Evolutionary conservation across 2,329 filamentous ascomycete genomes (phyloP).

Genomic region (Calcarisporium arbuscula): DNA sequence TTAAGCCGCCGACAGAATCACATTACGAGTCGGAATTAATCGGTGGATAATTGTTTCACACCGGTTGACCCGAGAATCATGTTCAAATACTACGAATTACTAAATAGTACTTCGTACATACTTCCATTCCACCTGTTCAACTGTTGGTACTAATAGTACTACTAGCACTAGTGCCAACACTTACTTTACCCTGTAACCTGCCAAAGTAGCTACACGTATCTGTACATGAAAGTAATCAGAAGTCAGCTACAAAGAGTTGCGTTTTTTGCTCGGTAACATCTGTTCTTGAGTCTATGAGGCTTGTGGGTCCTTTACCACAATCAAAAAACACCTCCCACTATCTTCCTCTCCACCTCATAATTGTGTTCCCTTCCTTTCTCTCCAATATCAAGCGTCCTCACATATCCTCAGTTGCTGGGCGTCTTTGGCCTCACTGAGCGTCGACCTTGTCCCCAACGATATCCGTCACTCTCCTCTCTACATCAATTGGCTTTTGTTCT

Average conservation of each 20-base stretch:
- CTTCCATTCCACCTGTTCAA: too few species aligned
- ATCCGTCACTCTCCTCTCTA: slow-evolving; percentile 19
- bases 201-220: neutral
- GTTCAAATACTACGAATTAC: too few species aligned
- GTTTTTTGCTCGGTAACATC: slow-evolving; percentile 12
- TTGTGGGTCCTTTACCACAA: slow-evolving; percentile 8
- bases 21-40: slow-evolving; percentile 1
- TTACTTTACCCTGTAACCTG: neutral
- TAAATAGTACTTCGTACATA: too few species aligned
- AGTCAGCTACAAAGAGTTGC: slow-evolving; percentile 5
- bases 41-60: slow-evolving; percentile 6
- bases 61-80: too few species aligned
- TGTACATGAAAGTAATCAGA: slow-evolving; percentile 1
- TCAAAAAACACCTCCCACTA: slow-evolving; percentile 21
- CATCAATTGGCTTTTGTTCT: slow-evolving; percentile 31
- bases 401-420: slow-evolving; percentile 8
- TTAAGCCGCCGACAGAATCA: too few species aligned
- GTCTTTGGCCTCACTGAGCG: slow-evolving; percentile 14
- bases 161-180: too few species aligned
- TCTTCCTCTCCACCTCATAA: slow-evolving; percentile 10
- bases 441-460: slow-evolving; percentile 12
- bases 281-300: slow-evolving; percentile 10
- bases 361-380: slow-evolving; percentile 13
- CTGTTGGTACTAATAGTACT: too few species aligned
- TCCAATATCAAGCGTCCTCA: slow-evolving; percentile 16